Evolutionary conservation across 1,284 basidiomycete genomes (phyloP).

Genomic region (Cryptococcus jaspeensis): DNA sequence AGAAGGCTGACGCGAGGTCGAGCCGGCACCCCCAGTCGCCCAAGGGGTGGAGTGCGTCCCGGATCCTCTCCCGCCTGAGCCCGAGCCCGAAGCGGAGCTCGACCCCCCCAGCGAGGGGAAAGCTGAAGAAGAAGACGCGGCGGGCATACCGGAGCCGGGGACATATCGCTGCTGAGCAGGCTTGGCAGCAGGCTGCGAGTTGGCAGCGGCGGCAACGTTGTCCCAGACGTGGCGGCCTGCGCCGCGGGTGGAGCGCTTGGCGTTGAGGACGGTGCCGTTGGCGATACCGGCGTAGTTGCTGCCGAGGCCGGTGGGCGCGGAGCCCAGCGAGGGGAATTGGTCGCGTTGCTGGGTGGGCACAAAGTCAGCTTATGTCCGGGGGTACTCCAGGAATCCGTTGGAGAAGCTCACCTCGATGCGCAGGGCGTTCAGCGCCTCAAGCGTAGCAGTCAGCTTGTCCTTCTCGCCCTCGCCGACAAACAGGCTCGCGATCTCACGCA

Average conservation of each 20-base stretch:
- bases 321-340: conserved; percentile 72
- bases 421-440: conserved; percentile 78
- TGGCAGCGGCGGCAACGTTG: conserved; percentile 80
- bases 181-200: conserved; percentile 55
- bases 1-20: conserved; percentile 31
- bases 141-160: conserved; percentile 31
- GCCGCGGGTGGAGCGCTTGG: conserved; percentile 67
- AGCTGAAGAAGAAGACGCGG: conserved; percentile 14
- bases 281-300: conserved; percentile 73
- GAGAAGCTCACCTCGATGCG: conserved; percentile 67
- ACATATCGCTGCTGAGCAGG: conserved; percentile 36
- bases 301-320: conserved; percentile 56
- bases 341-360: conserved; percentile 60
- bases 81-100: conserved; percentile 7
- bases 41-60: conserved; percentile 43
- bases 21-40: conserved; percentile 42
- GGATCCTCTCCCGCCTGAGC: neutral
- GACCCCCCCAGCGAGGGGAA: conserved; percentile 42
- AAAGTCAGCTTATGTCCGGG: neutral
- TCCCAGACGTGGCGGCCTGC: conserved; percentile 69
- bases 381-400: neutral
- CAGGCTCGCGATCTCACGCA: conserved; percentile 74
- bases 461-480: conserved; percentile 71
- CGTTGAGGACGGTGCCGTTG: conserved; percentile 75
- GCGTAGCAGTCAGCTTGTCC: conserved; percentile 70